A percentile compares a stretch with the other conserved stretches of the same genome.
phyloP scores from a whole-genome alignment of 2,329 filamentous ascomycete genomes.

The Salinomyces thailandicus region DNA sequence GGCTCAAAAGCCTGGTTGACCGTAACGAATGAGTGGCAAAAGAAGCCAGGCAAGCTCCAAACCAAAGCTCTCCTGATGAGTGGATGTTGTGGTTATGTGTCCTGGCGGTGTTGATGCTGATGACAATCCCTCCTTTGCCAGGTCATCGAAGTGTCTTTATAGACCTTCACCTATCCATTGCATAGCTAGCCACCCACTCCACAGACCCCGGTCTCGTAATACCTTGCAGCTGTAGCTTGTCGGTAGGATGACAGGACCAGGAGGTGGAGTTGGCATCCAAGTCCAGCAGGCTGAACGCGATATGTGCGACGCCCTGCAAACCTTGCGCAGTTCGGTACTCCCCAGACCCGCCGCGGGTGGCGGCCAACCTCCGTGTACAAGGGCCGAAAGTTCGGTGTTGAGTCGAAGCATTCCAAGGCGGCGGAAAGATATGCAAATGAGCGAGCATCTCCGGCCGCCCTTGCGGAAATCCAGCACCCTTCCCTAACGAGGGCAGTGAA shows the following conservation, averaged over 20 bases:
- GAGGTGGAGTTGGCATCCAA: slow-evolving; percentile 15
- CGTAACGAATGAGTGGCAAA: slow-evolving; percentile 16
- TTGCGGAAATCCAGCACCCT: slow-evolving; percentile 12
- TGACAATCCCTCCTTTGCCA: slow-evolving; percentile 6
- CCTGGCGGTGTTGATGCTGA: slow-evolving; percentile 8
- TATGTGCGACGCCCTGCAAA: slow-evolving; percentile 11
- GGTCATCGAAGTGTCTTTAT: slow-evolving; percentile 15
- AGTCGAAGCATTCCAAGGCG: slow-evolving; percentile 18
- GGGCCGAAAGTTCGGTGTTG: slow-evolving; percentile 10
- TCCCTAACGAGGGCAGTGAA: neutral
- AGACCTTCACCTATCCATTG: slow-evolving; percentile 1
- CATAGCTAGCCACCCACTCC: slow-evolving; percentile 11
- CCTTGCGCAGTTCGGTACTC: slow-evolving; percentile 10
- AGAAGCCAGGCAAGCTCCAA: slow-evolving; percentile 5
- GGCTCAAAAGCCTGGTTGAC: slow-evolving; percentile 9
- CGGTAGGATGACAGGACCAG: slow-evolving; percentile 2
- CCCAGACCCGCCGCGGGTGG: slow-evolving; percentile 10
- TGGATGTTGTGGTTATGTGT: slow-evolving; percentile 5
- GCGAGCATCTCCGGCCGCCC: slow-evolving; percentile 20
- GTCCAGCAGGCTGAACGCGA: slow-evolving; percentile 15
- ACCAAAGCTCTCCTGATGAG: slow-evolving; percentile 2
- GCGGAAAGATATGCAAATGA: slow-evolving; percentile 20
- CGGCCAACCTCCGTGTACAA: neutral
- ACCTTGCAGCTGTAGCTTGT: slow-evolving; percentile 21
- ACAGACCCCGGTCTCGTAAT: slow-evolving; percentile 8